phyloP scores from a whole-genome alignment of 768 basidiomycete genomes.

The Agrocybe pediades region DNA sequence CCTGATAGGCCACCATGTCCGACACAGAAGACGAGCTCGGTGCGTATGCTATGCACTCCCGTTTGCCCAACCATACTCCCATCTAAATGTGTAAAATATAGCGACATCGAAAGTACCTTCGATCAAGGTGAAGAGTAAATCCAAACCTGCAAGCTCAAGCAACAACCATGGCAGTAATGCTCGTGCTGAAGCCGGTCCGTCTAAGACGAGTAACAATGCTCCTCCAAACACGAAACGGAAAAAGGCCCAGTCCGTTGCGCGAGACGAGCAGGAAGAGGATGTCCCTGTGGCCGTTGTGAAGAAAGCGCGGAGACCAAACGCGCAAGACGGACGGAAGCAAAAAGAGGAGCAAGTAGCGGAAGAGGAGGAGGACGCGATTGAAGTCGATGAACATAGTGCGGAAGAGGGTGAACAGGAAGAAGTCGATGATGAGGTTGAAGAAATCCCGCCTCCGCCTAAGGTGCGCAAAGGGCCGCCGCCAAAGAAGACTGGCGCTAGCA shows the following conservation, averaged over 20 bases:
- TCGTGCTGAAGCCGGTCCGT: constrained; percentile 19
- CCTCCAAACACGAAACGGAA: constrained; percentile 4
- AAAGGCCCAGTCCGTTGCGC: background rate
- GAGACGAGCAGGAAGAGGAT: constrained; percentile 6
- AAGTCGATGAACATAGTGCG: background rate
- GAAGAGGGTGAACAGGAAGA: background rate
- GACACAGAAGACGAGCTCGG: constrained; percentile 20
- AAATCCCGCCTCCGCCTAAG: constrained; percentile 13
- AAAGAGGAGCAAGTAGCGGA: background rate
- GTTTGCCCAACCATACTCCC: background rate
- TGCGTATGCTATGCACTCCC: constrained; percentile 3
- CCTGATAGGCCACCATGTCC: constrained; percentile 14
- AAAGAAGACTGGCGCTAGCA: constrained; percentile 18
- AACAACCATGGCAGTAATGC: constrained; percentile 6
- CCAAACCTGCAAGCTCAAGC: constrained; percentile 11
- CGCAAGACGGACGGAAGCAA: constrained; percentile 1
- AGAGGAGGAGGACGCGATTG: background rate
- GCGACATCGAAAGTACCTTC: background rate
- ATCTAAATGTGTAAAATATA: constrained; percentile 1
- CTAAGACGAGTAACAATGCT: constrained; percentile 4
- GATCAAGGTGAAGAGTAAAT: too few relatives aligned
- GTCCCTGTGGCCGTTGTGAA: background rate
- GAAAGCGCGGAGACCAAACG: constrained; percentile 6
- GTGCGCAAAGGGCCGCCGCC: constrained; percentile 15
- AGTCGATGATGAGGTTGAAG: constrained; percentile 12